phyloP scores from a whole-genome alignment of 2,329 filamentous ascomycete species.

The Hymenotorrendiella dingleyae region DNA sequence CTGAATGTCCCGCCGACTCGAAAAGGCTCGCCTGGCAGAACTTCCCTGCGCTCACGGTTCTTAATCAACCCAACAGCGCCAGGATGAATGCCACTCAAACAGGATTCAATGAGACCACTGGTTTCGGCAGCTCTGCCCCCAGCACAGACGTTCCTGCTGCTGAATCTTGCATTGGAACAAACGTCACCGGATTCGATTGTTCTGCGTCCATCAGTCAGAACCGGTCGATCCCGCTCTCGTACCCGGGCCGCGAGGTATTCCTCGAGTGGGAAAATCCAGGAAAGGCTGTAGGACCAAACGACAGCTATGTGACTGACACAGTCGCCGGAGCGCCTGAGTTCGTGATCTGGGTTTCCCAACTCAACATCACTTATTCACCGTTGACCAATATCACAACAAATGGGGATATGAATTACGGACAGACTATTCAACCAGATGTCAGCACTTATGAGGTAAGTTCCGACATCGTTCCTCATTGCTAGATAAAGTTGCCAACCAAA shows the following conservation, averaged over 20 bases:
- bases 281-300: slow-evolving; percentile 67
- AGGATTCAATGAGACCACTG: slow-evolving; percentile 57
- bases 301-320: slow-evolving; percentile 66
- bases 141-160: slow-evolving; percentile 33
- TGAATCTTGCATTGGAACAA: slow-evolving; percentile 53
- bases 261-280: slow-evolving; percentile 70
- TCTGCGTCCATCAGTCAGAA: slow-evolving; percentile 61
- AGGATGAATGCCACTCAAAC: slow-evolving; percentile 58
- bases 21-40: slow-evolving; percentile 81
- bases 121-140: slow-evolving; percentile 39
- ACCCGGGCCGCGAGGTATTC: slow-evolving; percentile 65
- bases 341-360: slow-evolving; percentile 71
- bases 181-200: slow-evolving; percentile 50
- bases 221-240: slow-evolving; percentile 64
- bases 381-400: slow-evolving; percentile 44
- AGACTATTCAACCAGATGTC: slow-evolving; percentile 65
- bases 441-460: slow-evolving; percentile 59
- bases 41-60: slow-evolving; percentile 64
- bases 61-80: slow-evolving; percentile 72
- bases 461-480: slow-evolving; percentile 29
- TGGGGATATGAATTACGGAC: slow-evolving; percentile 31
- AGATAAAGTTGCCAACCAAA: not conserved
- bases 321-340: slow-evolving; percentile 55
- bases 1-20: slow-evolving; percentile 64
- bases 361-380: slow-evolving; percentile 66